Percentiles rank a stretch among this genome's conserved stretches.
Evolutionary conservation across 2,329 filamentous ascomycete genomes (phyloP).

Genomic region (Penicillium sp.): DNA sequence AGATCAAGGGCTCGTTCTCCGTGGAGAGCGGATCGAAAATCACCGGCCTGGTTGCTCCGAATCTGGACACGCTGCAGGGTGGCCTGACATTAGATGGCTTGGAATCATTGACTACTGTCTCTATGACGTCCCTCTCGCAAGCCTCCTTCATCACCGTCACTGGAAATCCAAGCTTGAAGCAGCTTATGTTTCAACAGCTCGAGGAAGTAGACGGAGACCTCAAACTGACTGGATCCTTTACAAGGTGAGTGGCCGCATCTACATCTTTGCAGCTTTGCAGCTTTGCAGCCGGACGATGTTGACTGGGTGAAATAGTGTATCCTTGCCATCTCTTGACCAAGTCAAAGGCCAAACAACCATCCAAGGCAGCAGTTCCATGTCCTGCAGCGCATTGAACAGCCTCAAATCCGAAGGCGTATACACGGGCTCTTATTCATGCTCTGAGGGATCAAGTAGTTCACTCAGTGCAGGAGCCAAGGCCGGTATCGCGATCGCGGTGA

Average conservation of each 20-base stretch:
- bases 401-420: slow-evolving; percentile 22
- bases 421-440: slow-evolving; percentile 25
- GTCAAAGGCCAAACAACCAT: slow-evolving; percentile 29
- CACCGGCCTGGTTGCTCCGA: slow-evolving; percentile 19
- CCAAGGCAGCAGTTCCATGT: slow-evolving; percentile 23
- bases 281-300: not conserved
- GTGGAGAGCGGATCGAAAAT: slow-evolving; percentile 21
- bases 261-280: not conserved
- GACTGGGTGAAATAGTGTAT: slow-evolving; percentile 22
- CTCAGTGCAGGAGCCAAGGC: slow-evolving; percentile 34
- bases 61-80: slow-evolving; percentile 26
- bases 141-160: slow-evolving; percentile 25
- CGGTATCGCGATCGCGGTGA: slow-evolving; percentile 43
- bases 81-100: slow-evolving; percentile 25
- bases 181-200: slow-evolving; percentile 25
- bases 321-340: slow-evolving; percentile 27
- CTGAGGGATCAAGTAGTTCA: slow-evolving; percentile 4
- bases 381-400: slow-evolving; percentile 25
- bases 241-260: slow-evolving; percentile 17
- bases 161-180: slow-evolving; percentile 26
- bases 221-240: slow-evolving; percentile 27
- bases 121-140: slow-evolving; percentile 21
- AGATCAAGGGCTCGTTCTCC: slow-evolving; percentile 30
- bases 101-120: slow-evolving; percentile 22
- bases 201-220: slow-evolving; percentile 30